Evolutionary conservation across 2,329 filamentous ascomycete genomes (phyloP).

Genomic region (Epichloe glyceriae): DNA sequence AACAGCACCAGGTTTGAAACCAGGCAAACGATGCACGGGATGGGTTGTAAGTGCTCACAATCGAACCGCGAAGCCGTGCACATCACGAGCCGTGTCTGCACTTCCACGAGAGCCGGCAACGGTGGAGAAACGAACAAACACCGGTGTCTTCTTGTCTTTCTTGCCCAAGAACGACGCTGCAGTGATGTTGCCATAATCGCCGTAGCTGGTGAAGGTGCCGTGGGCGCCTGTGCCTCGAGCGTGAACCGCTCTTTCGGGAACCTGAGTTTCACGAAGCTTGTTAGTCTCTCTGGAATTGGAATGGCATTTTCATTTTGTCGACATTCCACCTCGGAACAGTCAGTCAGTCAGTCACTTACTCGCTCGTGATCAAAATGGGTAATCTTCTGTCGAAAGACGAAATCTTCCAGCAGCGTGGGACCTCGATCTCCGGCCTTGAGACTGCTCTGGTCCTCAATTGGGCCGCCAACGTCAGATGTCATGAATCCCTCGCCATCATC

Average conservation of each 20-base stretch:
- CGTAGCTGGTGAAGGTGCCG: slow-evolving; percentile 57
- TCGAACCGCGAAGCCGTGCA: slow-evolving; percentile 53
- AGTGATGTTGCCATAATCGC: slow-evolving; percentile 53
- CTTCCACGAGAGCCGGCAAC: slow-evolving; percentile 58
- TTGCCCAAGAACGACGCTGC: slow-evolving; percentile 48
- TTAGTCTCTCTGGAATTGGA: not conserved
- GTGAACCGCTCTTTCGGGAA: slow-evolving; percentile 55
- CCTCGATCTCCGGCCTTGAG: slow-evolving; percentile 55
- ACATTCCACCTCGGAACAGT: not conserved
- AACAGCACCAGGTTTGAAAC: no score
- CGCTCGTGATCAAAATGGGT: slow-evolving; percentile 59
- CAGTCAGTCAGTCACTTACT: slow-evolving; percentile 25
- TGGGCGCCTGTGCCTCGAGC: slow-evolving; percentile 58
- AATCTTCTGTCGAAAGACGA: slow-evolving; percentile 60
- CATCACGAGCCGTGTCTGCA: slow-evolving; percentile 57
- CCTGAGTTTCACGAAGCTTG: slow-evolving; percentile 9
- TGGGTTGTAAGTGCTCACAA: slow-evolving; percentile 18
- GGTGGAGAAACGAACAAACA: slow-evolving; percentile 63
- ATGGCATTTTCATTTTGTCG: not conserved
- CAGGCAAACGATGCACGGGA: no score
- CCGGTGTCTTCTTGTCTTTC: slow-evolving; percentile 43
- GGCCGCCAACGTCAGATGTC: slow-evolving; percentile 56
- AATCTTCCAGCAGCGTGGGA: slow-evolving; percentile 58
- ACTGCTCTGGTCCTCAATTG: slow-evolving; percentile 53
- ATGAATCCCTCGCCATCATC: slow-evolving; percentile 43